These are phyloP conservation scores for Passiflora organensis DNA, from an alignment of 345 rosid species.

Conservation along the genomic window DNA sequence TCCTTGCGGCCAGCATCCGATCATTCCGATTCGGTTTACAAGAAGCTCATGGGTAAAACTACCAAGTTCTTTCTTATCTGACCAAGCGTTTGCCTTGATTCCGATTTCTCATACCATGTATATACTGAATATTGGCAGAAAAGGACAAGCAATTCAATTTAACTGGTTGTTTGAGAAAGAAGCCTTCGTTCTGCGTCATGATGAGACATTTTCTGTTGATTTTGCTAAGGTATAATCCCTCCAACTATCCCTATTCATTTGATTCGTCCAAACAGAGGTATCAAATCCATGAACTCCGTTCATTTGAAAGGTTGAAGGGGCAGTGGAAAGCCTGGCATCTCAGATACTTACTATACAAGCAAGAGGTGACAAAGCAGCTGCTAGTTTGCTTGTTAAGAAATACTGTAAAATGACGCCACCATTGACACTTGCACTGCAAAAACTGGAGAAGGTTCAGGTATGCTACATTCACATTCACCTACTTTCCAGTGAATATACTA, in stretches of 20 bases:
- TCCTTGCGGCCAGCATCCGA: no score
- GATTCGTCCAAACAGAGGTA: neutral
- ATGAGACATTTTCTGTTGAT: slow-evolving; percentile 70
- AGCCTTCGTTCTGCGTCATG: slow-evolving; percentile 57
- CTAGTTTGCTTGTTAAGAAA: slow-evolving; percentile 51
- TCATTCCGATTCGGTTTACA: no score
- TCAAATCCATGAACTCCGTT: slow-evolving; percentile 10
- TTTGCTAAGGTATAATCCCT: slow-evolving; percentile 57
- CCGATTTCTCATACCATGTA: no score
- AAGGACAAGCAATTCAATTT: slow-evolving; percentile 90
- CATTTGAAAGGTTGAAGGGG: slow-evolving; percentile 53
- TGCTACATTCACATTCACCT: neutral
- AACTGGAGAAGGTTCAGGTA: slow-evolving; percentile 62
- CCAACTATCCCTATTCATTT: slow-evolving; percentile 4
- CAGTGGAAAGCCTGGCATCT: slow-evolving; percentile 77
- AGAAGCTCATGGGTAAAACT: no score
- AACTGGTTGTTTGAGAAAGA: slow-evolving; percentile 84
- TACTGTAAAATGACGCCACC: slow-evolving; percentile 63
- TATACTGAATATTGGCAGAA: slow-evolving; percentile 32
- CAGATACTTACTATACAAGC: slow-evolving; percentile 83
- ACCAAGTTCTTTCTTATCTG: no score
- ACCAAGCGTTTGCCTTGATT: no score
- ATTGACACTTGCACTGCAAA: slow-evolving; percentile 54
- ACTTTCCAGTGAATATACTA: no score
- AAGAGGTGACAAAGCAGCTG: slow-evolving; percentile 74